Evolutionary conservation across 345 rosid species (phyloP).

Genomic region (Rhizophora apiculata): DNA sequence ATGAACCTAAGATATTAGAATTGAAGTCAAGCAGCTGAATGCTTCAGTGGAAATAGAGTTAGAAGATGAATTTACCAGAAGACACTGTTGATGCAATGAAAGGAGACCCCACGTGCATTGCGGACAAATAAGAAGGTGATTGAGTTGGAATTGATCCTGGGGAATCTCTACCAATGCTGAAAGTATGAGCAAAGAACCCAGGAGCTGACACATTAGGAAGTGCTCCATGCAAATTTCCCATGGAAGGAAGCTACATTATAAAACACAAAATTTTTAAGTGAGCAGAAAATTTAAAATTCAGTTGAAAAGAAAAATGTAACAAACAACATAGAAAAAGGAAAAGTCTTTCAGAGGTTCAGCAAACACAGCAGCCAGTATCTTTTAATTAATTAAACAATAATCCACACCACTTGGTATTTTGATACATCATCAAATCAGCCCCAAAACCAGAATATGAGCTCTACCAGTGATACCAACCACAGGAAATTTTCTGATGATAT

Average conservation of each 20-base stretch:
- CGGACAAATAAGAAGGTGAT: conserved; percentile 31
- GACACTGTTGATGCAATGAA: conserved; percentile 30
- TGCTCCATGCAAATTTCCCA: conserved; percentile 37
- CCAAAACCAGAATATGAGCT: too few relatives aligned
- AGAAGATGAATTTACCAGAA: conserved; percentile 34
- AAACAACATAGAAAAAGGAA: too few relatives aligned
- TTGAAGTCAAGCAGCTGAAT: conserved; percentile 9
- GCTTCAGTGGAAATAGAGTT: background rate
- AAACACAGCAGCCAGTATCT: too few relatives aligned
- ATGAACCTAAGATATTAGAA: conserved; percentile 37
- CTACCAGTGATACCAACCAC: too few relatives aligned
- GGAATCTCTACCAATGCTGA: conserved; percentile 30
- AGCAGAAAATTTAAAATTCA: too few relatives aligned
- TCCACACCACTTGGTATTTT: too few relatives aligned
- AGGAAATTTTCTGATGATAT: too few relatives aligned
- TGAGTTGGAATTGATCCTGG: conserved; percentile 40
- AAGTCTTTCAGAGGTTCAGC: too few relatives aligned
- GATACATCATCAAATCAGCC: too few relatives aligned
- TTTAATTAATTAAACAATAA: too few relatives aligned
- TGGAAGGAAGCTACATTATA: conserved; percentile 44
- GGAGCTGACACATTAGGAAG: conserved; percentile 35
- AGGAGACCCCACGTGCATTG: conserved; percentile 27
- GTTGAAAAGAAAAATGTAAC: too few relatives aligned
- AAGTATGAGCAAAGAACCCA: conserved; percentile 16
- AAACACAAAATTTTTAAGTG: background rate